Evolutionary conservation across 495 filamentous ascomycete species (phyloP), one percentile per base, ranked within the genome.

Genomic region (Talaromyces liani): DNA sequence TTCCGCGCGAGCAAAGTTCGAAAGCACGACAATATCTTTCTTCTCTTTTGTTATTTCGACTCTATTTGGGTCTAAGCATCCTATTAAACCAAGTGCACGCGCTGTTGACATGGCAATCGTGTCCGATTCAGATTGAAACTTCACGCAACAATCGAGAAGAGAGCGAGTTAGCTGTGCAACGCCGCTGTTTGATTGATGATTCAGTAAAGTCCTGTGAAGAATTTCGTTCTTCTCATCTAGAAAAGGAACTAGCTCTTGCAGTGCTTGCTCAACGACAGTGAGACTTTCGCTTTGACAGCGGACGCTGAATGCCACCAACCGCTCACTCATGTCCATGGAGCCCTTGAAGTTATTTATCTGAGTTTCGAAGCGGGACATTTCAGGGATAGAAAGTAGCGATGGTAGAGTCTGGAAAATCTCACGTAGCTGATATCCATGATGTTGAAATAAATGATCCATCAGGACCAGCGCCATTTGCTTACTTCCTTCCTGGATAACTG

Each of bases 61-160:
- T 60, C 89, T 84, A 69, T 96, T 96, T 12, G 94, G 88, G 75
- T 98, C 94, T 24, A 98, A 76, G 67, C 91, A 96, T 20, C 94
- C 94, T 55, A 98, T 85, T 45, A 94, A 80, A 9, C 94, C 94
- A 29, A 98, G 74, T 64, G 91, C 93, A 67, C 85, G 84, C 20
- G 90, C 87, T 58, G 88, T 89, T 27, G 95, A 78, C n/a, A 83
- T 75, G 60, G 87, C 80, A 47, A 96, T 90, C 24, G 82, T 80
- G 12, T 79, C 69, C 51, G 88, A 83, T 29, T 79, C 84, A 58
- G 86, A 85, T 62, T 86, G 90, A 71, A 91, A 93, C 65, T 88
- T 89, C 54, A 92, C 83, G 60, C 85, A 87, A 53, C 89, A 91
- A 71, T 98, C 91, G 22, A 99, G 83, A 60, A 99, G 76, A 20